Evolutionary conservation across 345 rosid species (phyloP), one percentile per base, ranked within the genome.

Genomic region (Heritiera fomes): DNA sequence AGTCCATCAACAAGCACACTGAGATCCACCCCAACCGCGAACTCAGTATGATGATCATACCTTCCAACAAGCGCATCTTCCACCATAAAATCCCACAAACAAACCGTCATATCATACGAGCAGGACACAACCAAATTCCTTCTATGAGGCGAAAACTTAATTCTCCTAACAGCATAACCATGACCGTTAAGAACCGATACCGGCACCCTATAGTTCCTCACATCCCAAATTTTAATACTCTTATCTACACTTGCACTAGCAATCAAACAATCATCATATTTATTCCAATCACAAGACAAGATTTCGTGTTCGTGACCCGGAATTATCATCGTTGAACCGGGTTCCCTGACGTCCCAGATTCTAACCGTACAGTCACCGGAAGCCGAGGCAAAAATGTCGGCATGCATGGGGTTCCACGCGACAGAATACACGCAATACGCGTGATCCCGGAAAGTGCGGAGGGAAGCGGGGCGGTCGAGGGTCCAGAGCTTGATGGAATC

Each of bases 1-100:
- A 94, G 80, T 18, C 98, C 98, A 72, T 96, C 97, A 20, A 96
- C 98, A 78, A 96, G 98, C 80, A 96, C 97, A 75, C 97, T 94
- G 91, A 94, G 85, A 73, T 96, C 98, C 0, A 96, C 88, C 56
- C 98, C 98, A 5, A 92, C 97, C 0, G 91, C 93, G 38, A 96
- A 94, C 82, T 96, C 97, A 0, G 98, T 89, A 63, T 94, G 98
- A 72, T 96, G 98, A 89, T 94, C 97, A 71, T 94, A 87, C 70
- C 94, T 83, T 40, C 94, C 91, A 17, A 94, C 87, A 64, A 94
- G 78, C 0, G 98, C 90, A 89, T 96, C 99, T 77, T 96, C 98
- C 81, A 91, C 91, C 97, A 90, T 90, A 32, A 83, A 87, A 78
- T 94, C 98, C 98, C 98, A 94, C 79, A 90, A 77, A 62, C 98